Conservation (phyloP, 495 filamentous ascomycete genomes). For the Penicillium macrosclerotiorum region DNA sequence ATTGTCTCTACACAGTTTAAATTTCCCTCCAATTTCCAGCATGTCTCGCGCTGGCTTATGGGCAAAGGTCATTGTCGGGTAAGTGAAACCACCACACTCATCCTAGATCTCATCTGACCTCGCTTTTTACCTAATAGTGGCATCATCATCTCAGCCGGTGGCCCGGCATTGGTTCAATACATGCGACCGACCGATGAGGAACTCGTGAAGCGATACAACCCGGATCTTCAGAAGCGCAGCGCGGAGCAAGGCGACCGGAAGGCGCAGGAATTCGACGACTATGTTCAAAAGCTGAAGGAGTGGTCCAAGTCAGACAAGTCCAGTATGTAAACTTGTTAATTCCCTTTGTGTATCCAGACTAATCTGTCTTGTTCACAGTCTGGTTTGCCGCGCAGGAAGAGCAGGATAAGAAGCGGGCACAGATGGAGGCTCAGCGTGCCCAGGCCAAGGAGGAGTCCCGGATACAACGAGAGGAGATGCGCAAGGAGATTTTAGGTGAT, state of each 20-base stretch:
- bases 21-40: conserved; percentile 21
- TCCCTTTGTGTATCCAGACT: neutral
- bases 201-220: conserved; percentile 88
- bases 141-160: conserved; percentile 68
- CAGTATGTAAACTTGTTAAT: conserved; percentile 45
- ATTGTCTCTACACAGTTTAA: no score
- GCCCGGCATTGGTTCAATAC: conserved; percentile 78
- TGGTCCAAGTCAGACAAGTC: conserved; percentile 89
- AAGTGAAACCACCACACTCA: conserved; percentile 18
- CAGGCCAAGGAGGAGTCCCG: conserved; percentile 50
- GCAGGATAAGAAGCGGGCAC: conserved; percentile 44
- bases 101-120: conserved; percentile 10
- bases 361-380: conserved; percentile 50
- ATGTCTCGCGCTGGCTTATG: conserved; percentile 54
- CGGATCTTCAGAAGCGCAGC: conserved; percentile 82
- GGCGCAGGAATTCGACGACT: conserved; percentile 84
- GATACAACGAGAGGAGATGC: conserved; percentile 56
- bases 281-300: conserved; percentile 77
- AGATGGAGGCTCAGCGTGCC: conserved; percentile 45
- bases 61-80: conserved; percentile 56
- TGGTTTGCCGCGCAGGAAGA: conserved; percentile 72
- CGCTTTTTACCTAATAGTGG: conserved; percentile 50
- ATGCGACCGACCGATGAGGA: conserved; percentile 88
- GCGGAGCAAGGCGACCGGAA: conserved; percentile 68
- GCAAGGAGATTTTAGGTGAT: conserved; percentile 46